A percentile compares a stretch with the other conserved stretches of the same genome.
Evolutionary conservation across 1,284 basidiomycete species (phyloP).

Genomic region (Trichosporon inkin): DNA sequence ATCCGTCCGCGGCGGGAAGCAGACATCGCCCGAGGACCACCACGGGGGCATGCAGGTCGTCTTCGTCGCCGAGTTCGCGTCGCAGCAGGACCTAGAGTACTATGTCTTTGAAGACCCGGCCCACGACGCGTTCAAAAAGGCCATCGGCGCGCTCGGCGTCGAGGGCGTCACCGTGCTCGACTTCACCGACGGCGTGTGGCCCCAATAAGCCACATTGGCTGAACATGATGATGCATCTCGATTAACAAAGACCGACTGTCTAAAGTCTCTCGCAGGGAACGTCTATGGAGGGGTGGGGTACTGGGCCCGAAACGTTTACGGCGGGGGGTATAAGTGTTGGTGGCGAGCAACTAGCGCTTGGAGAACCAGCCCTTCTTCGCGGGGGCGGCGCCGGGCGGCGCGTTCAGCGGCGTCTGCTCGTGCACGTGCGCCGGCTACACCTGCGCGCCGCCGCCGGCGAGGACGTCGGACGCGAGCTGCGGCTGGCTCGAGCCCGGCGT

Average conservation of each 20-base stretch:
- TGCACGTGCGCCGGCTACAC: not conserved
- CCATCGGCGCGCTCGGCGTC: slow-evolving; percentile 19
- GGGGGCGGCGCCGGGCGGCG: not conserved
- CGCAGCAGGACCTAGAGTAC: slow-evolving; percentile 35
- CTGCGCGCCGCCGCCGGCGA: not conserved
- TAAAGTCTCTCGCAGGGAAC: no score
- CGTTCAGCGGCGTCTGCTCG: slow-evolving; percentile 7
- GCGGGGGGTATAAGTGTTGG: not conserved
- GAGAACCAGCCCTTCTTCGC: slow-evolving; percentile 4
- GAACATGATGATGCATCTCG: not conserved
- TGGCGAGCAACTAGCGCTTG: not conserved
- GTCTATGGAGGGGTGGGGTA: not conserved
- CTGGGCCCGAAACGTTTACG: not conserved
- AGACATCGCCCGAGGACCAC: slow-evolving; percentile 35
- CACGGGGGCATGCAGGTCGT: slow-evolving; percentile 40
- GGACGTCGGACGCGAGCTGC: slow-evolving; percentile 2
- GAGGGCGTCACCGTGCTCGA: slow-evolving; percentile 38
- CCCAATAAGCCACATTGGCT: not conserved
- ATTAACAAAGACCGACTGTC: not conserved
- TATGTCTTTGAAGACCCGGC: slow-evolving; percentile 39
- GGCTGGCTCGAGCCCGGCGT: not conserved
- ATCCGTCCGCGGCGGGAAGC: slow-evolving; percentile 36
- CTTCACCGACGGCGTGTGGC: slow-evolving; percentile 30
- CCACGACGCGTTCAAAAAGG: slow-evolving; percentile 40
- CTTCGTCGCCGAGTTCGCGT: slow-evolving; percentile 41